A percentile compares a stretch with the other conserved stretches of the same genome.
Conservation (phyloP, 352 stramenopile species). For the Phytophthora citrophthora region DNA sequence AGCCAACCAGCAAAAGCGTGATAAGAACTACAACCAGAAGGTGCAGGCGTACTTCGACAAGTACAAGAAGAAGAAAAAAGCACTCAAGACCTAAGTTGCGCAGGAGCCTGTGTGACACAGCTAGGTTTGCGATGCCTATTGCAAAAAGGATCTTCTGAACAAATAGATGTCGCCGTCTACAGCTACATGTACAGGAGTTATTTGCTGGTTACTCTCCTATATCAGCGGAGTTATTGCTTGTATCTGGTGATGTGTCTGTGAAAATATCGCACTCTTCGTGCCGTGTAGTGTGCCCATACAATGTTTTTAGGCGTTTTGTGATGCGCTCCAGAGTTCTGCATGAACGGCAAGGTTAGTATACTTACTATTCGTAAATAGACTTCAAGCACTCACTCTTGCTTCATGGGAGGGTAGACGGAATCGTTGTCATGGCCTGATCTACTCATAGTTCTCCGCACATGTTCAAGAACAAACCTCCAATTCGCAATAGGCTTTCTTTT, state of each 20-base stretch:
- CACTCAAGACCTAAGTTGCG: conserved; percentile 80
- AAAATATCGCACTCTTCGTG: conserved; percentile 59
- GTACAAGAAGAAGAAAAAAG: conserved; percentile 96
- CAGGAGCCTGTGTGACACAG: conserved; percentile 1
- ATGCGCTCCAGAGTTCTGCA: conserved; percentile 67
- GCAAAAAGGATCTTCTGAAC: conserved; percentile 6
- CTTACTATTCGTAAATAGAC: neutral
- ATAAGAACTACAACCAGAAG: conserved; percentile 97
- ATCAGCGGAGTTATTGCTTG: conserved; percentile 1
- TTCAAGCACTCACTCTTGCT: conserved; percentile 36
- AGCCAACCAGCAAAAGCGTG: conserved; percentile 97
- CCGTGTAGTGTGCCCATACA: conserved; percentile 60
- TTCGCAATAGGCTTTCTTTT: conserved; percentile 72
- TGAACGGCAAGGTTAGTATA: conserved; percentile 8
- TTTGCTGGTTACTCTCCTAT: conserved; percentile 10
- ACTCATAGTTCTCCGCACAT: conserved; percentile 37
- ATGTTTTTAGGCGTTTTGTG: conserved; percentile 57
- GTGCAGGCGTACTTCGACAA: conserved; percentile 97
- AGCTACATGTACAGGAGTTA: conserved; percentile 5
- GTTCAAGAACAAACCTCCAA: conserved; percentile 73
- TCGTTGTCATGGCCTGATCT: conserved; percentile 6
- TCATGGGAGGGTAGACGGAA: conserved; percentile 40
- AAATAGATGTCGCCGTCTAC: conserved; percentile 26
- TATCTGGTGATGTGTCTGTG: neutral
- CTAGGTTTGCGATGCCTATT: conserved; percentile 1